Evolutionary conservation across 805 yeast genomes (phyloP).

Genomic region (Saccharomycopsis fodiens): DNA sequence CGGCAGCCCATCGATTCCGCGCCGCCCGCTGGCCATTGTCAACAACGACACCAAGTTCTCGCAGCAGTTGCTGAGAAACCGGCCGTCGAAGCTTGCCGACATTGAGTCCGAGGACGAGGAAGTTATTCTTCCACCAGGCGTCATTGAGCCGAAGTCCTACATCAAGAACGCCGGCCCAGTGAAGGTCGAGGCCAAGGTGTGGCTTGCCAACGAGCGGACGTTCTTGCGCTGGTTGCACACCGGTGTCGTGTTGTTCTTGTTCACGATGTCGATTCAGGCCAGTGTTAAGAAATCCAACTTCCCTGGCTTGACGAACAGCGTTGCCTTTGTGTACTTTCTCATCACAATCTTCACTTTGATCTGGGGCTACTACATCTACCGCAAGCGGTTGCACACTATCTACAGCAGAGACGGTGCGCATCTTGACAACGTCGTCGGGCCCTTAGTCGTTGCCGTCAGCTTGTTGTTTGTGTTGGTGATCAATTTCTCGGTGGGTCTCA

Average conservation of each 20-base stretch:
- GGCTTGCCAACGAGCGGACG: slow-evolving; percentile 98
- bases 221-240: slow-evolving; percentile 93
- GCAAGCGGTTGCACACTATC: slow-evolving; percentile 63
- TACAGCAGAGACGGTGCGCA: slow-evolving; percentile 78
- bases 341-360: slow-evolving; percentile 75
- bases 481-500: slow-evolving; percentile 67
- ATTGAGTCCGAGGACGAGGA: slow-evolving; percentile 86
- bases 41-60: not conserved
- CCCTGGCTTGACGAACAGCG: slow-evolving; percentile 50
- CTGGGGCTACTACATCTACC: slow-evolving; percentile 84
- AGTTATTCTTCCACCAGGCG: slow-evolving; percentile 82
- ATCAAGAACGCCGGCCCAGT: slow-evolving; percentile 87
- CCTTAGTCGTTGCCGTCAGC: slow-evolving; percentile 67
- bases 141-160: slow-evolving; percentile 67
- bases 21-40: not conserved
- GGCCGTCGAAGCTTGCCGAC: slow-evolving; percentile 35
- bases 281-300: slow-evolving; percentile 64
- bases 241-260: slow-evolving; percentile 71
- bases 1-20: slow-evolving; percentile 6
- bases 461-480: slow-evolving; percentile 57
- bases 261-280: slow-evolving; percentile 78
- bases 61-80: slow-evolving; percentile 4
- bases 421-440: slow-evolving; percentile 86
- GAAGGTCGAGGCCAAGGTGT: slow-evolving; percentile 94
- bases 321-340: slow-evolving; percentile 76